A percentile compares a stretch with the other conserved stretches of the same genome.
Conservation (phyloP, 768 basidiomycete species). For the Kondoa malvinella region DNA sequence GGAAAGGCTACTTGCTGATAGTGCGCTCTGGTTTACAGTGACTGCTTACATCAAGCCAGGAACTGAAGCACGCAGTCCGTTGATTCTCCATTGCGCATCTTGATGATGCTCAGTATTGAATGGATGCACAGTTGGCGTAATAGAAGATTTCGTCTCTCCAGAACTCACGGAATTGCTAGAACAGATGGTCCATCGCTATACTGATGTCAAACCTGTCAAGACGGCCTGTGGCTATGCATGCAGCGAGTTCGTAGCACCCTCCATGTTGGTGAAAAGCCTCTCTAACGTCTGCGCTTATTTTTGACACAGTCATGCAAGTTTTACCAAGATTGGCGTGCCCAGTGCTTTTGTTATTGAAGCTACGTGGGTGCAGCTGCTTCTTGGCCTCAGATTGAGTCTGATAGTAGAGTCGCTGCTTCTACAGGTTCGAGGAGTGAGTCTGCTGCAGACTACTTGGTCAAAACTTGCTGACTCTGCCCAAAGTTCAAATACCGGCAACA, state of each 20-base stretch:
- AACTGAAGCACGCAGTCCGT: conserved; percentile 24
- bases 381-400: too few species aligned
- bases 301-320: neutral
- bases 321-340: conserved; percentile 18
- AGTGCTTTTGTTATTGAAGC: conserved; percentile 18
- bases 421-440: too few species aligned
- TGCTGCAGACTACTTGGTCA: too few species aligned
- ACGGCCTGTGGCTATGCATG: conserved; percentile 29
- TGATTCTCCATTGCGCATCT: conserved; percentile 17
- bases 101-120: neutral
- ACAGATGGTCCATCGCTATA: conserved; percentile 21
- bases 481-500: conserved; percentile 21
- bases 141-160: conserved; percentile 21
- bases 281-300: neutral
- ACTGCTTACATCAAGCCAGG: conserved; percentile 30
- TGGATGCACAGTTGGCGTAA: neutral
- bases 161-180: conserved; percentile 24
- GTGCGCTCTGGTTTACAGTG: too few species aligned
- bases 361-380: too few species aligned
- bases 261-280: neutral
- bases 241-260: conserved; percentile 18
- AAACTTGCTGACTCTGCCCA: too few species aligned
- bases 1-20: too few species aligned
- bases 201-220: conserved; percentile 23
- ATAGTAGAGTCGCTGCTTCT: too few species aligned